These are phyloP conservation scores for Candida coleopterorum DNA, from an alignment of 805 yeast species.

Conservation along the genomic window DNA sequence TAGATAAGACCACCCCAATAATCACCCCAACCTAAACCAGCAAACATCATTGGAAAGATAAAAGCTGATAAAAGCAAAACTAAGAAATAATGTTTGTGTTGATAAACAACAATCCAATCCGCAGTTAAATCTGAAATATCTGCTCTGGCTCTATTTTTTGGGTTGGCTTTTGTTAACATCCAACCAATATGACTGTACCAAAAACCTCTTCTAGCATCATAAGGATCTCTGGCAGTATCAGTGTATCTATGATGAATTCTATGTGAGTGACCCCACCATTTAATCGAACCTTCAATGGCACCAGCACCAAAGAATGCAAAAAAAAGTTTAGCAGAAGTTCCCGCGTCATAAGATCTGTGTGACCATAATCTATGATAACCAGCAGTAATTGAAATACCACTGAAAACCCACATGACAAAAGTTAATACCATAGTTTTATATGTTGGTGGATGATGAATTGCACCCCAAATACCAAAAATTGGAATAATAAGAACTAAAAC, in stretches of 20 bases:
- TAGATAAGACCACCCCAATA: constrained; percentile 71
- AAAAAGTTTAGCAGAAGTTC: constrained; percentile 54
- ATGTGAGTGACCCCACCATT: constrained; percentile 88
- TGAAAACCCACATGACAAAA: constrained; percentile 47
- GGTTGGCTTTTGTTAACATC: constrained; percentile 79
- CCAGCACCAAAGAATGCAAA: constrained; percentile 80
- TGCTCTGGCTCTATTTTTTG: constrained; percentile 76
- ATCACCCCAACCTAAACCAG: constrained; percentile 58
- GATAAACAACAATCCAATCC: constrained; percentile 77
- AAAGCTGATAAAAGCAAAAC: constrained; percentile 60
- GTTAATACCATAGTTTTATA: constrained; percentile 51
- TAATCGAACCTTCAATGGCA: constrained; percentile 78
- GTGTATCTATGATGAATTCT: constrained; percentile 85
- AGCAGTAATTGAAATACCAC: constrained; percentile 77
- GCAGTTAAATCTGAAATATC: constrained; percentile 72
- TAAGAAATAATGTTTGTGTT: constrained; percentile 70
- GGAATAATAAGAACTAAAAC: constrained; percentile 63
- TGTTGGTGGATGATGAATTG: constrained; percentile 45
- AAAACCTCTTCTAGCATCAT: constrained; percentile 78
- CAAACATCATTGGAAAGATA: constrained; percentile 55
- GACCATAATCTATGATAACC: constrained; percentile 82
- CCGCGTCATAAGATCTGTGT: constrained; percentile 68
- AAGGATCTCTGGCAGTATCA: constrained; percentile 78
- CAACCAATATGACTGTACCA: constrained; percentile 85
- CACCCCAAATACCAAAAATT: constrained; percentile 43